Base-by-base conservation (phyloP, 2,329 filamentous ascomycete genomes). In the Arthrobotrys sinensis region DNA sequence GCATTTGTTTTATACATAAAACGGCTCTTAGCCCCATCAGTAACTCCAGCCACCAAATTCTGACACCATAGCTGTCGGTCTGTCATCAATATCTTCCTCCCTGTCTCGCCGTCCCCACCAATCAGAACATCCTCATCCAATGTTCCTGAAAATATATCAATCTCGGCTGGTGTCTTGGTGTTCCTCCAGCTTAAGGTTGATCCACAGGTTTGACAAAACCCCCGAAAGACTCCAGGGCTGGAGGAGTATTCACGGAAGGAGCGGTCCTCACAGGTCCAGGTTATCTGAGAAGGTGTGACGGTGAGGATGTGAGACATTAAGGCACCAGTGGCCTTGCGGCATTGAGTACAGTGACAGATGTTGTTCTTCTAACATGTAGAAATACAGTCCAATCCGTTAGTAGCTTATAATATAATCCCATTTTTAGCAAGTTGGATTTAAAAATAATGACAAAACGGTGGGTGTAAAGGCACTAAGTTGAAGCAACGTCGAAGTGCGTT, bases 281-380 rank as follows among this genome's bases (percentile, higher is more conserved):
- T 80, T 21, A 88, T 81, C 48, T 83, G 82, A 1, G 76, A 78
- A 82, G 66, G 3, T 84, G 60, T 84, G 0, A 87, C 80, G 4
- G 69, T 81, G 80, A 88, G 85, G 60, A 84, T 82, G 69, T 84
- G 82, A 78, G 85, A 84, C 80, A 88, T 82, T 66, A 89, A 84
- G 3, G 85, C 82, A 64, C 87, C 87, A 6, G 86, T 86, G 76
- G 86, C 85, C 71, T 87, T 87, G 81, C 88, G 87, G 82, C 87
- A 89, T 81, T 88, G 87, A 5, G 86, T 87, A 83, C 88, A 89
- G 80, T 89, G 87, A 81, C 88, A 89, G 5, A 86, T 87, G 53
- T 83, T 82, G 76, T 84, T 84, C 86, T 87, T 67, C 55, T 55
- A 55, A 21, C 7, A 24, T 21, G 4, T 6, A n/a, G 12, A 36